Conservation (phyloP, 192 early-diverging fungal genomes). For the Allomyces macrogynus region DNA sequence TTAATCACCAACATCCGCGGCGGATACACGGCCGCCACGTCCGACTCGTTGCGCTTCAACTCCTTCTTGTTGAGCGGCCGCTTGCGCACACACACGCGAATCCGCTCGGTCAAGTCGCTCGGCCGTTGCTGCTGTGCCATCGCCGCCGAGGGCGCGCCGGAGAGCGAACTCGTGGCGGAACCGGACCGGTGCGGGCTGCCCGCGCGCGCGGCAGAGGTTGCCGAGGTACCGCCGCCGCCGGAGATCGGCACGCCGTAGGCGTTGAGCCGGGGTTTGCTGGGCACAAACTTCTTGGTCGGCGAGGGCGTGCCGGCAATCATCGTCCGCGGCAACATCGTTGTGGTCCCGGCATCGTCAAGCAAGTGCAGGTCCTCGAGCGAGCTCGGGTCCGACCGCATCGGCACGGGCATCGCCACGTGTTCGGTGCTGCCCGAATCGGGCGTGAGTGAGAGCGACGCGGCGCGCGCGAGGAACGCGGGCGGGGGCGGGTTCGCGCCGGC, state of each 20-base stretch:
- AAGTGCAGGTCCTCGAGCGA: slow-evolving; percentile 6
- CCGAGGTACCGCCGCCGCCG: slow-evolving; percentile 1
- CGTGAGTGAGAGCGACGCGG: no score
- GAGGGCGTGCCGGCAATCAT: slow-evolving; percentile 1
- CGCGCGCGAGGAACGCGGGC: no score
- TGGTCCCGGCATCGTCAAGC: slow-evolving; percentile 4
- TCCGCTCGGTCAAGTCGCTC: slow-evolving; percentile 54
- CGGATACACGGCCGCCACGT: slow-evolving; percentile 50
- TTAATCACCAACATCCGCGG: slow-evolving; percentile 58
- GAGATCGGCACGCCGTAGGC: slow-evolving; percentile 50
- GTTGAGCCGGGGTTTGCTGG: slow-evolving; percentile 31
- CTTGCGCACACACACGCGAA: slow-evolving; percentile 93
- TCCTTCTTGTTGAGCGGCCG: slow-evolving; percentile 83
- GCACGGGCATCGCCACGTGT: slow-evolving; percentile 4
- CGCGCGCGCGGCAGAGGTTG: not conserved
- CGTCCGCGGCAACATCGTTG: not conserved
- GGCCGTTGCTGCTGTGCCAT: slow-evolving; percentile 7
- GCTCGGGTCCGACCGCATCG: slow-evolving; percentile 4
- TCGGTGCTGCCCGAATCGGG: no score
- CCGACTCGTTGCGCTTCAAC: slow-evolving; percentile 52
- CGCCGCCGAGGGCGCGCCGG: not conserved
- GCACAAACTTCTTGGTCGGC: slow-evolving; percentile 9
- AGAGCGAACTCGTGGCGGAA: not conserved
- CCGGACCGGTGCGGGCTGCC: slow-evolving; percentile 1
- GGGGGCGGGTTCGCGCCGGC: no score